A percentile compares a stretch with the other conserved stretches of the same genome.
phyloP scores from a whole-genome alignment of 768 basidiomycete genomes.

The Boletellus emodensis region DNA sequence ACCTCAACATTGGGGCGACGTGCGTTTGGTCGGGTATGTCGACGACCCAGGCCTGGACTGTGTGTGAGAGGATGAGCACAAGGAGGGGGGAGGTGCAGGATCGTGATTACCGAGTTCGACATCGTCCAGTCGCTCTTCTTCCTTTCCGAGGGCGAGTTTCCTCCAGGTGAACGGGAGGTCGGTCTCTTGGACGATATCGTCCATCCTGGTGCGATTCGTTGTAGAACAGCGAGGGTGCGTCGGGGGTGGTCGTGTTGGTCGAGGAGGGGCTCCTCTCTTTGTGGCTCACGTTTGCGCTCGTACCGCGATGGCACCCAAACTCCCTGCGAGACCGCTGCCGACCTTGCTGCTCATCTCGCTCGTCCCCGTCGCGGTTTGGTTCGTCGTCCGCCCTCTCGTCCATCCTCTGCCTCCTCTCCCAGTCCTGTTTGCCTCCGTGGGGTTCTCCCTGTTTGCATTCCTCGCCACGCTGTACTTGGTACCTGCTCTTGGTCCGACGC shows the following conservation, averaged over 20 bases:
- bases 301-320: constrained; percentile 22
- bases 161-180: constrained; percentile 64
- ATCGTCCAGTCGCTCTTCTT: constrained; percentile 57
- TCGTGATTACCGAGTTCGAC: constrained; percentile 37
- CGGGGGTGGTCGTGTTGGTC: neutral
- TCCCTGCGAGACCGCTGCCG: constrained; percentile 47
- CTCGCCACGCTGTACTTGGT: constrained; percentile 71
- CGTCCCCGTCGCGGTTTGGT: constrained; percentile 68
- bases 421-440: constrained; percentile 72
- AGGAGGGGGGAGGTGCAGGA: neutral
- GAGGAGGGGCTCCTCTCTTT: too few species aligned
- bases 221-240: too few species aligned
- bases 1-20: constrained; percentile 64
- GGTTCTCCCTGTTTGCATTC: constrained; percentile 82
- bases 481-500: constrained; percentile 77
- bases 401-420: constrained; percentile 68
- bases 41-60: constrained; percentile 75
- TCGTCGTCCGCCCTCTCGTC: constrained; percentile 66
- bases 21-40: constrained; percentile 61
- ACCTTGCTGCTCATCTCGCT: constrained; percentile 52
- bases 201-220: constrained; percentile 31
- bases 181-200: constrained; percentile 51
- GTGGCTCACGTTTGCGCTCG: constrained; percentile 4
- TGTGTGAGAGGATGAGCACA: neutral
- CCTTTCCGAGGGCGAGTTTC: constrained; percentile 51